These are phyloP conservation scores for Pestalotiopsis fici DNA, from an alignment of 2,329 filamentous ascomycete species.

Conservation along the genomic window DNA sequence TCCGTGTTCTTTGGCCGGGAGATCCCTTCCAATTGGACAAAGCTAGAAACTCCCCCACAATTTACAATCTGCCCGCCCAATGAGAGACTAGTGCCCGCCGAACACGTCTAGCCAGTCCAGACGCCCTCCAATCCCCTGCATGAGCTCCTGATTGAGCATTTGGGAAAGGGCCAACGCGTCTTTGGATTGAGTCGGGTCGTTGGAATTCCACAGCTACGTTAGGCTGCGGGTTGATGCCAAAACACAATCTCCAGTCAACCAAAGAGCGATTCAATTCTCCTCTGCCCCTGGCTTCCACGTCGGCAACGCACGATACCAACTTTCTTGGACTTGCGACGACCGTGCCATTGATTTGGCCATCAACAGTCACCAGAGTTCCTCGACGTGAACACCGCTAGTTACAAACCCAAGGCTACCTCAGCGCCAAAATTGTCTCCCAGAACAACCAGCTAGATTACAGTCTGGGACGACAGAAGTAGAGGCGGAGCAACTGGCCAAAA, in stretches of 20 bases:
- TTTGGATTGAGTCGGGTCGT: background rate
- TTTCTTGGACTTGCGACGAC: too few relatives aligned
- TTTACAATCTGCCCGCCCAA: background rate
- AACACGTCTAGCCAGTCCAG: background rate
- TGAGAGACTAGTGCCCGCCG: background rate
- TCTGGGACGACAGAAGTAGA: background rate
- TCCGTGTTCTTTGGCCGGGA: background rate
- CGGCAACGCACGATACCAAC: background rate
- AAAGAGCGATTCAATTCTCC: background rate
- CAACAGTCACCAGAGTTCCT: background rate
- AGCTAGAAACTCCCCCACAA: background rate
- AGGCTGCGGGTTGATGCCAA: background rate
- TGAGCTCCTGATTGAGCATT: conserved; percentile 2
- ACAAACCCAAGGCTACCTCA: background rate
- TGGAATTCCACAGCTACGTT: background rate
- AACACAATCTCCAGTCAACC: background rate
- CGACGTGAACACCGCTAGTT: background rate
- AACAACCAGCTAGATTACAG: background rate
- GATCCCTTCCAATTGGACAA: background rate
- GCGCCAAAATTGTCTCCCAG: background rate
- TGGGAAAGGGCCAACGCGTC: background rate
- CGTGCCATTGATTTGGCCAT: background rate
- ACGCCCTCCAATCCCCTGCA: background rate
- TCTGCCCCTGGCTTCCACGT: background rate
- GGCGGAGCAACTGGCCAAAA: background rate